Evolutionary conservation across 2,329 filamentous ascomycete genomes (phyloP).

Genomic region (Talaromyces sp.): DNA sequence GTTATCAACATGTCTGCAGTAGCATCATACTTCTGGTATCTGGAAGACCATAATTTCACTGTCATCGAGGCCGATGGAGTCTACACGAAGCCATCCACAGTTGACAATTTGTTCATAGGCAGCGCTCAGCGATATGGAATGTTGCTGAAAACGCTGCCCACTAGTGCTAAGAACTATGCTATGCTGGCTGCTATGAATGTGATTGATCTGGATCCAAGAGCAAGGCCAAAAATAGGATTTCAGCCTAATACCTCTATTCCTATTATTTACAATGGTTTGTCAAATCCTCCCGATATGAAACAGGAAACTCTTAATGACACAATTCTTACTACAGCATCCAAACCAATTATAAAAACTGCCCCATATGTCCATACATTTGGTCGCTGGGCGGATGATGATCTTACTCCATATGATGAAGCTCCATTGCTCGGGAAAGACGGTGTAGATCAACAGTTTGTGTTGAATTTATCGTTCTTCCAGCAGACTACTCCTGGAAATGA

Average conservation of each 20-base stretch:
- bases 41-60: constrained; percentile 53
- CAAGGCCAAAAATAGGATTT: not conserved
- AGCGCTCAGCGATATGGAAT: constrained; percentile 59
- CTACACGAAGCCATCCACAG: constrained; percentile 56
- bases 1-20: constrained; percentile 72
- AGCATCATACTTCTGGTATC: constrained; percentile 43
- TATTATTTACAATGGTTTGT: not conserved
- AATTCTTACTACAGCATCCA: not conserved
- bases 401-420: not conserved
- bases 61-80: constrained; percentile 71
- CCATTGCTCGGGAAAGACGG: not conserved
- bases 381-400: not conserved
- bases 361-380: not conserved
- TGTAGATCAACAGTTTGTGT: not conserved
- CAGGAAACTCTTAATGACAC: not conserved
- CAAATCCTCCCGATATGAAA: not conserved
- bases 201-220: not conserved
- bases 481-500: not conserved
- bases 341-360: not conserved
- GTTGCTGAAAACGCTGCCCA: constrained; percentile 19
- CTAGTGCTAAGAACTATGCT: not conserved
- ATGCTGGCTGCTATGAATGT: not conserved
- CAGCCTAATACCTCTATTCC: not conserved
- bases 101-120: constrained; percentile 60
- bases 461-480: not conserved